Conservation (phyloP, 306 rosid species). For the Rosa persica region DNA sequence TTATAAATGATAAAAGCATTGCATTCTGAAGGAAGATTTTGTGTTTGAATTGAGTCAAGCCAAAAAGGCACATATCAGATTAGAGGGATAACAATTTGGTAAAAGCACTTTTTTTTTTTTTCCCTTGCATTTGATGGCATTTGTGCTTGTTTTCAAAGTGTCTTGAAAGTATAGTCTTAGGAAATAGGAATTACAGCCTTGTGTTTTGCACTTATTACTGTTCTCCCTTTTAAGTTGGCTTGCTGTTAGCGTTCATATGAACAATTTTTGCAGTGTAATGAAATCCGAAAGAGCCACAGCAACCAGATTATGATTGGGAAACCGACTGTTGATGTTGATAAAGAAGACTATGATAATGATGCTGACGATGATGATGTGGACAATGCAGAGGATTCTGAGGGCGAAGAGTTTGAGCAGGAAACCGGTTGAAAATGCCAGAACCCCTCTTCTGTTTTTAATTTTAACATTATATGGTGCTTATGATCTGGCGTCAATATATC, state of each 20-base stretch:
- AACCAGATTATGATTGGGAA: slow-evolving; percentile 68
- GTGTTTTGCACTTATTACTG: background rate
- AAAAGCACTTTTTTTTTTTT: background rate
- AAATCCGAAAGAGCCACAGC: slow-evolving; percentile 67
- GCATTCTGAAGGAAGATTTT: background rate
- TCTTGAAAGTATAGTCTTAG: background rate
- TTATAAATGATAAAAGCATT: background rate
- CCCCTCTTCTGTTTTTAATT: slow-evolving; percentile 5
- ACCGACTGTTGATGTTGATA: slow-evolving; percentile 61
- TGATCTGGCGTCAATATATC: background rate
- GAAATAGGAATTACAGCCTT: background rate
- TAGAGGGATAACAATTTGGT: background rate
- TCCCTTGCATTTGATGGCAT: background rate
- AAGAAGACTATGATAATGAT: slow-evolving; percentile 75
- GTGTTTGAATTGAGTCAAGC: background rate
- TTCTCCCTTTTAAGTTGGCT: background rate
- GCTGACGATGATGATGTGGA: slow-evolving; percentile 67
- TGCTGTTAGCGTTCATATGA: slow-evolving; percentile 10
- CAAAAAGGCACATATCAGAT: background rate
- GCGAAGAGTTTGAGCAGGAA: slow-evolving; percentile 95
- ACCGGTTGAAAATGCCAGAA: slow-evolving; percentile 54
- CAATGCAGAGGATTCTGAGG: slow-evolving; percentile 87
- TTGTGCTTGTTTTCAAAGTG: background rate
- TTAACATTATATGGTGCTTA: background rate
- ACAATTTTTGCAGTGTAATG: slow-evolving; percentile 62